Base-by-base conservation (phyloP, 1,284 basidiomycete genomes). In the Limonomyces culmigenus region DNA sequence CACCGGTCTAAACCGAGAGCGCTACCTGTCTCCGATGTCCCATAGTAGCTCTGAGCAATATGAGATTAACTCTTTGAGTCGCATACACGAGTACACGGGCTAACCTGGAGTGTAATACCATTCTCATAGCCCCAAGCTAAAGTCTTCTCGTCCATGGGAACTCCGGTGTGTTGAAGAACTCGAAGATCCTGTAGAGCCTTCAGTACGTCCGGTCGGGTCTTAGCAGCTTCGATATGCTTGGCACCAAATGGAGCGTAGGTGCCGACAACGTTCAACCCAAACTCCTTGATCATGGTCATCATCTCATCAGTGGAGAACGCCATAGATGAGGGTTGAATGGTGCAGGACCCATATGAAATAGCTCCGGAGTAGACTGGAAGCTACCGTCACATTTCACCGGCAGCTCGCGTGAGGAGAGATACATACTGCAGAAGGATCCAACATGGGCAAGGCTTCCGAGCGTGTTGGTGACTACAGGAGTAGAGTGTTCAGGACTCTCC, bases 171-270 rank as follows among this genome's bases (percentile, higher is more conserved):
- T 13, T 32, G 14, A 18, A 44, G 36, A 29, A 39, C 37, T 23
- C 39, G 15, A 3, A 44, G 30, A 17, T 19, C 19, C n/a, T 29
- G 15, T 11, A 44, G 37, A 8, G 35, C 40, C 3, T 21, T 32
- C 19, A 19, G 13, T 10, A 45, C 33, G 1, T 32, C 15, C 21
- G 30, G 16, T 23, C 39, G 36, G 5, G 20, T 10, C 19, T 23
- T 21, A 13, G 38, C 43, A 1, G 41, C 37, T 23, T 35, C 33
- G 33, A 43, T 39, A 18, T 41, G 31, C 12, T 19, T 25, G 2
- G 41, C 34, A 16, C 42, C 40, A 40, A 43, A 42, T 1, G 43
- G 35, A 18, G 37, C 41, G 32, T 39, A 45, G 14, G 40, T 21
- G 14, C 36, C 36, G 31, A 45, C 39, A 17, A 17, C 19, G 18